A percentile compares a stretch with the other conserved stretches of the same genome.
Conservation (phyloP, 1,284 basidiomycete species). For the Farysia itapuensis region DNA sequence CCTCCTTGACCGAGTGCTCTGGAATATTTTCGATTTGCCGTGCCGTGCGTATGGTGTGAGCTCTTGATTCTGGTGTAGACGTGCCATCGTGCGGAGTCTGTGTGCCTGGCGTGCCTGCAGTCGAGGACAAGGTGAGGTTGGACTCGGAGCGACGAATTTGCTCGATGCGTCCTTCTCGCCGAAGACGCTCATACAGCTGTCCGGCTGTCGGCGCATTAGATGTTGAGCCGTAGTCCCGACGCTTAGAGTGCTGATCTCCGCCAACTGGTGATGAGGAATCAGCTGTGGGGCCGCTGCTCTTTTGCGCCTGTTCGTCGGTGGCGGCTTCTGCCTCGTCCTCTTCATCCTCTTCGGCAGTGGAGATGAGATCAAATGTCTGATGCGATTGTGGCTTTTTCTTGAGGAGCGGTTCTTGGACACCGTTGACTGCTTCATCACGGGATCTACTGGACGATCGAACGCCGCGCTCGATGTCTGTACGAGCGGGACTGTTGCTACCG, state of each 20-base stretch:
- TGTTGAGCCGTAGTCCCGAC: slow-evolving; percentile 21
- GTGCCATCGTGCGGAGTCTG: slow-evolving; percentile 12
- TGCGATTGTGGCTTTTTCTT: slow-evolving; percentile 1
- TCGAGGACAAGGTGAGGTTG: slow-evolving; percentile 19
- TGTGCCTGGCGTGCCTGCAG: slow-evolving; percentile 9
- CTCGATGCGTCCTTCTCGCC: slow-evolving; percentile 27
- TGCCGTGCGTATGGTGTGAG: slow-evolving; percentile 19
- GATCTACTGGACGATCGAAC: neutral
- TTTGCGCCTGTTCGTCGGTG: neutral
- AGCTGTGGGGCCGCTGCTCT: neutral
- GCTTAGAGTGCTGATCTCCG: neutral
- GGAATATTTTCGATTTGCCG: slow-evolving; percentile 23
- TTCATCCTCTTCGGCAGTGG: slow-evolving; percentile 26
- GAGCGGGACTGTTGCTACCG: neutral
- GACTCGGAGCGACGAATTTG: slow-evolving; percentile 35
- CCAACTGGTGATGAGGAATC: neutral
- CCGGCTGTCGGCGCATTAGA: slow-evolving; percentile 17
- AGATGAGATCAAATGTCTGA: slow-evolving; percentile 16
- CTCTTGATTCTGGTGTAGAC: slow-evolving; percentile 9
- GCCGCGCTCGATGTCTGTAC: slow-evolving; percentile 20
- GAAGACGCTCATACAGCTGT: slow-evolving; percentile 37
- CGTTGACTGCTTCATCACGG: neutral
- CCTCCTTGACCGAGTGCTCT: slow-evolving; percentile 1
- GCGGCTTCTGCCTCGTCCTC: slow-evolving; percentile 4
- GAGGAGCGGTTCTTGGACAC: neutral